A percentile compares a stretch with the other conserved stretches of the same genome.
Conservation (phyloP, 1,284 basidiomycete genomes). For the Cutaneotrichosporon arboriforme region DNA sequence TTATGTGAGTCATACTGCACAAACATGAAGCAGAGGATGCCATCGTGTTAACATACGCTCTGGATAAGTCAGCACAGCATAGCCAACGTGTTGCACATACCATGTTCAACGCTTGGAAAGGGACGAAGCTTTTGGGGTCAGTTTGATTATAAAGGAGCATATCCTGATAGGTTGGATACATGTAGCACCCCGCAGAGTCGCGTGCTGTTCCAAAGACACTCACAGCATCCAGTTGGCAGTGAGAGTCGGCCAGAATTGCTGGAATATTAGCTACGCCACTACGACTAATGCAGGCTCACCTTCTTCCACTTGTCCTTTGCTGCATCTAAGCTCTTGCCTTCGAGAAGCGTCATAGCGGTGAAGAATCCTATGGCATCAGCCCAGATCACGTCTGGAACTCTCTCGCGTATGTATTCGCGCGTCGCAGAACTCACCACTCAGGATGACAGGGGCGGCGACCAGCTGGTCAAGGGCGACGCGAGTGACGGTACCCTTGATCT, state of each 20-base stretch:
- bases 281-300: constrained; percentile 11
- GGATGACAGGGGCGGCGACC: constrained; percentile 46
- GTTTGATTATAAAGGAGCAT: not conserved
- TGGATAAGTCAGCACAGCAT: constrained; percentile 9
- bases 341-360: constrained; percentile 48
- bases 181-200: too few relatives aligned
- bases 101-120: constrained; percentile 49
- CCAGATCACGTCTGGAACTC: too few relatives aligned
- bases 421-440: constrained; percentile 33
- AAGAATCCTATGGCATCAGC: constrained; percentile 45
- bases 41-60: constrained; percentile 20
- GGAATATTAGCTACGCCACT: not conserved
- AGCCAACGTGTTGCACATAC: constrained; percentile 14
- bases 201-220: too few relatives aligned
- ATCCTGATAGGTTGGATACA: too few relatives aligned
- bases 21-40: not conserved
- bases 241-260: constrained; percentile 41
- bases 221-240: constrained; percentile 46
- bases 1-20: too few relatives aligned
- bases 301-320: constrained; percentile 44
- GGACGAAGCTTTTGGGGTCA: constrained; percentile 36
- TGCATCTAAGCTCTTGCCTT: constrained; percentile 47
- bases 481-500: constrained; percentile 34
- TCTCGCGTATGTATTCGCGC: too few relatives aligned
- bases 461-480: constrained; percentile 50